Percentiles rank a stretch among this genome's conserved stretches.
These are phyloP conservation scores for Cyberlindnera veronae DNA, from an alignment of 805 yeast species.

Conservation along the genomic window DNA sequence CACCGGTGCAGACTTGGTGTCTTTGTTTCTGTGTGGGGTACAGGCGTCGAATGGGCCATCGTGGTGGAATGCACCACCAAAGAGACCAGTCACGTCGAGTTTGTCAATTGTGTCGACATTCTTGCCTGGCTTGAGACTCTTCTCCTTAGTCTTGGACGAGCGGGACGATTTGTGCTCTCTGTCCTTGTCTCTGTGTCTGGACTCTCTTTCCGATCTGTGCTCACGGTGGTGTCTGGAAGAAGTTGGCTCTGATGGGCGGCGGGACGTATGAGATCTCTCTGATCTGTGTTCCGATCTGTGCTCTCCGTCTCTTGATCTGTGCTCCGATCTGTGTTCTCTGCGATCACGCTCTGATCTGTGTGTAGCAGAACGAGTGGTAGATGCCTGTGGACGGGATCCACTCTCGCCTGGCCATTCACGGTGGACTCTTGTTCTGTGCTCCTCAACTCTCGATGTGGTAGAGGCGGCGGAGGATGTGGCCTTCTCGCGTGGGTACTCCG, in stretches of 20 bases:
- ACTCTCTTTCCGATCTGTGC: slow-evolving; percentile 11
- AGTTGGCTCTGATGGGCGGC: slow-evolving; percentile 10
- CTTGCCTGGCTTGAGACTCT: slow-evolving; percentile 51
- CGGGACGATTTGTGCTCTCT: slow-evolving; percentile 13
- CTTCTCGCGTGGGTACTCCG: slow-evolving; percentile 56
- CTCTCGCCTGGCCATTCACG: slow-evolving; percentile 17
- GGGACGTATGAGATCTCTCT: slow-evolving; percentile 2
- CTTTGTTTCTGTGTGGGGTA: slow-evolving; percentile 90
- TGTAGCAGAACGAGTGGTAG: slow-evolving; percentile 1
- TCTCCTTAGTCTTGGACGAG: slow-evolving; percentile 28
- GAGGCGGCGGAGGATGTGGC: slow-evolving; percentile 19
- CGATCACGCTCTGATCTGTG: slow-evolving; percentile 10
- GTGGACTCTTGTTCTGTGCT: slow-evolving; percentile 20
- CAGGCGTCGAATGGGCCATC: slow-evolving; percentile 99
- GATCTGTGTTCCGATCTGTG: slow-evolving; percentile 22
- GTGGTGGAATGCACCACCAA: slow-evolving; percentile 94
- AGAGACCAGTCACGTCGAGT: slow-evolving; percentile 91
- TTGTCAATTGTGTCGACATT: slow-evolving; percentile 93
- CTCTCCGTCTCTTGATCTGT: too few relatives aligned
- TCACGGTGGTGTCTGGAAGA: slow-evolving; percentile 11
- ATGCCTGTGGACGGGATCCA: not conserved
- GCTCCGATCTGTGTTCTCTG: slow-evolving; percentile 8
- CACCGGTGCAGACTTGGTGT: slow-evolving; percentile 78
- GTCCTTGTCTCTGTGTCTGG: slow-evolving; percentile 3
- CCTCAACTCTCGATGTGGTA: slow-evolving; percentile 13